Conservation (phyloP, 768 basidiomycete species). For the Tricholoma terreum region DNA sequence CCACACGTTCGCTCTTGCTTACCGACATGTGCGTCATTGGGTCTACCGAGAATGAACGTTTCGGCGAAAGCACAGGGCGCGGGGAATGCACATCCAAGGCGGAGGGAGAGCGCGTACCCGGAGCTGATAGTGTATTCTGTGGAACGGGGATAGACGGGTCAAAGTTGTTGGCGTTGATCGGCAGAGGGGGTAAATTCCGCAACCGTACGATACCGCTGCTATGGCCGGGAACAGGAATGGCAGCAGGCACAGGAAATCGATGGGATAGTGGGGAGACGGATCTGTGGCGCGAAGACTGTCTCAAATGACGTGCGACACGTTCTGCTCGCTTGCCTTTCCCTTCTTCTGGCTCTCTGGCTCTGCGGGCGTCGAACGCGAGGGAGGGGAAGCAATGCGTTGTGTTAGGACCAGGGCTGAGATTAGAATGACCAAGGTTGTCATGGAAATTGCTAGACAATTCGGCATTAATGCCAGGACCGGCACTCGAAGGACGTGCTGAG, state of each 20-base stretch:
- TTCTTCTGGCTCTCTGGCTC: constrained; percentile 41
- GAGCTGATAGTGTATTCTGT: not conserved
- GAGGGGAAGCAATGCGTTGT: constrained; percentile 17
- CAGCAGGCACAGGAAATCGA: constrained; percentile 40
- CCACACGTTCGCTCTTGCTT: constrained; percentile 58
- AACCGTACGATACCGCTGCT: not conserved
- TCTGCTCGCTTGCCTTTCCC: constrained; percentile 61
- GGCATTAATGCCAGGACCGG: not conserved
- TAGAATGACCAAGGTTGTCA: not conserved
- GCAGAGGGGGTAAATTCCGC: constrained; percentile 4
- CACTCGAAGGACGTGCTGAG: constrained; percentile 13
- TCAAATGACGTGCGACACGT: constrained; percentile 57
- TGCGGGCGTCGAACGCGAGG: not conserved
- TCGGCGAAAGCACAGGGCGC: constrained; percentile 66
- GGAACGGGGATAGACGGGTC: not conserved
- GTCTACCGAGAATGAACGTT: constrained; percentile 47
- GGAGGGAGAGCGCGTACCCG: not conserved
- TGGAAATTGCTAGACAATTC: not conserved
- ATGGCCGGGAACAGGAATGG: not conserved
- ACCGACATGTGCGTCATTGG: constrained; percentile 35
- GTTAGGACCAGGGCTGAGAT: constrained; percentile 14
- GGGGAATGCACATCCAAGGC: constrained; percentile 50
- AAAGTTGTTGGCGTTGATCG: not conserved
- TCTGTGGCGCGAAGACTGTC: constrained; percentile 51
- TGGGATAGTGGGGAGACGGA: constrained; percentile 64